Conservation (phyloP, 2,329 filamentous ascomycete species). For the Diaporthe eres region DNA sequence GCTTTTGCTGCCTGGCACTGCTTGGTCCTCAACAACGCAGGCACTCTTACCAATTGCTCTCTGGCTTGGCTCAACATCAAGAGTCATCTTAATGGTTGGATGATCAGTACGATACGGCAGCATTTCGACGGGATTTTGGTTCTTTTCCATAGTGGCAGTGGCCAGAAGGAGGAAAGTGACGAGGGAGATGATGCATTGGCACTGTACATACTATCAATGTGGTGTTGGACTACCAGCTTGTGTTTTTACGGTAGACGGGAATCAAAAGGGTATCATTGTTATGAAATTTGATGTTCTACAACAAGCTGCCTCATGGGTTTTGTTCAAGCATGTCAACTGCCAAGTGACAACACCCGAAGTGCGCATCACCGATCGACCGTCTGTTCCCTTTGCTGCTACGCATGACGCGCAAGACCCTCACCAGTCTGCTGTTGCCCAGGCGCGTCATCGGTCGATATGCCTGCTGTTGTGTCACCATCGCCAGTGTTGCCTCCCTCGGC, state of each 20-base stretch:
- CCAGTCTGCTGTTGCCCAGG: background rate
- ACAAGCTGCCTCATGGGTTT: background rate
- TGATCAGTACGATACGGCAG: constrained; percentile 39
- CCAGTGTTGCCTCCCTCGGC: background rate
- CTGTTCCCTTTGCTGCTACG: background rate
- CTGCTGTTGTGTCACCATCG: background rate
- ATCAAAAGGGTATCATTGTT: constrained; percentile 40
- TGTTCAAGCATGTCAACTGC: background rate
- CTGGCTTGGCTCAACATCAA: constrained; percentile 37
- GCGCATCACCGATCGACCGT: background rate
- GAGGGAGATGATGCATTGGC: constrained; percentile 39
- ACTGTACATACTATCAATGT: constrained; percentile 42
- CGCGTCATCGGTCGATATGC: background rate
- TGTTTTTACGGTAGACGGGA: constrained; percentile 39
- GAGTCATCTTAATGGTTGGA: constrained; percentile 38
- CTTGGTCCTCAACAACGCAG: constrained; percentile 22
- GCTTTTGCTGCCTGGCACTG: constrained; percentile 37
- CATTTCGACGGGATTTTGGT: constrained; percentile 36
- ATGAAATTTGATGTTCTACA: constrained; percentile 1
- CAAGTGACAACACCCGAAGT: background rate
- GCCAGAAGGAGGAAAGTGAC: constrained; percentile 9
- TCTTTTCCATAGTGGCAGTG: constrained; percentile 39
- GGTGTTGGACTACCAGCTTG: constrained; percentile 41
- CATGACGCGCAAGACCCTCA: background rate
- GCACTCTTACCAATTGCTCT: constrained; percentile 35